Evolutionary conservation across 495 filamentous ascomycete species (phyloP).

Genomic region (Hyaloscypha bicolor): DNA sequence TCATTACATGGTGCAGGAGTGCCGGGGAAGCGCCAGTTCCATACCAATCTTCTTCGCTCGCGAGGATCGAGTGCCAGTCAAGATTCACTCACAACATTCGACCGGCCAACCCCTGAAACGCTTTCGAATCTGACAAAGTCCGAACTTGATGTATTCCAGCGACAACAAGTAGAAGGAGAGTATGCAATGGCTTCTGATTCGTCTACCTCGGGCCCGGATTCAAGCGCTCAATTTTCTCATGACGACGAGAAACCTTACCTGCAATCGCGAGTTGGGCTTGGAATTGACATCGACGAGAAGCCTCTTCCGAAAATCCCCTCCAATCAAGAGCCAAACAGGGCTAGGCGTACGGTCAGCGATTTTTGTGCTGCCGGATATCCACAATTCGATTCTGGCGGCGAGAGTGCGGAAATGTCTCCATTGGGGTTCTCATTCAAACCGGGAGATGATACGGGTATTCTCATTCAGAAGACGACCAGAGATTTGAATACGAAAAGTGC

Average conservation of each 20-base stretch:
- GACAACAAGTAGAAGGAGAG: constrained; percentile 3
- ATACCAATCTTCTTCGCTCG: not conserved
- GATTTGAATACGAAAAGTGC: not conserved
- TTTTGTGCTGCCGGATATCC: not conserved
- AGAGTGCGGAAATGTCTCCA: not conserved
- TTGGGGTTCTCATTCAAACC: constrained; percentile 29
- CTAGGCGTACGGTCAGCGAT: not conserved
- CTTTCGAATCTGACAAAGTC: not conserved
- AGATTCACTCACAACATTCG: not conserved
- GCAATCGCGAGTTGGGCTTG: not conserved
- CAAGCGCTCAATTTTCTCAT: constrained; percentile 1
- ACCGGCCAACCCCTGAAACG: not conserved
- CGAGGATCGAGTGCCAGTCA: not conserved
- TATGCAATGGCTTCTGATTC: constrained; percentile 9
- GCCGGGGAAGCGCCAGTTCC: not conserved
- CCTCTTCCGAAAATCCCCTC: constrained; percentile 18
- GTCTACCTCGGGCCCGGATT: constrained; percentile 15
- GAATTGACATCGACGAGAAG: constrained; percentile 14
- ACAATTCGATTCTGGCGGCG: not conserved
- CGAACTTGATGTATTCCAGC: constrained; percentile 18
- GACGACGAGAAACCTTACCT: not conserved
- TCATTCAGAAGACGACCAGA: not conserved
- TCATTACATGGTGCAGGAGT: not conserved
- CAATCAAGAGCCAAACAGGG: not conserved
- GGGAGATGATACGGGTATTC: constrained; percentile 24